Conservation (phyloP, 768 basidiomycete genomes). For the Tulasnella sp. region DNA sequence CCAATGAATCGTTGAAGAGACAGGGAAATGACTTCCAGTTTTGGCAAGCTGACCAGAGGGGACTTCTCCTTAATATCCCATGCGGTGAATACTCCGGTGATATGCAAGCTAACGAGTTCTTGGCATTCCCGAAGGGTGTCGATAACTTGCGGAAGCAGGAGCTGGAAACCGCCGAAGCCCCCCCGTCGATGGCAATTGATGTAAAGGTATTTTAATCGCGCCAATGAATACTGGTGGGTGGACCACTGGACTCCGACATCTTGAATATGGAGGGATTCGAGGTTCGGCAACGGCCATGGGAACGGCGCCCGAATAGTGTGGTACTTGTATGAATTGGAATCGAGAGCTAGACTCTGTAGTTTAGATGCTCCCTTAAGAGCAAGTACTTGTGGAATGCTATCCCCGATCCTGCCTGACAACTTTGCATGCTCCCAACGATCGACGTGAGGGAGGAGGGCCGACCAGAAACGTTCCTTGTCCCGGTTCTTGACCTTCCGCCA, state of each 20-base stretch:
- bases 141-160: background rate
- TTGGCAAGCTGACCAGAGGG: background rate
- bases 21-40: background rate
- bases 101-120: background rate
- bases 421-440: background rate
- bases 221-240: background rate
- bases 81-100: background rate
- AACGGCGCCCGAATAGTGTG: background rate
- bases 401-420: background rate
- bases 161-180: no score
- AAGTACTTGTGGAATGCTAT: background rate
- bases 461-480: background rate
- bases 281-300: background rate
- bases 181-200: no score
- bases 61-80: background rate
- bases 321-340: no score
- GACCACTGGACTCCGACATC: background rate
- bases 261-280: background rate
- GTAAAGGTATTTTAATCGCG: background rate
- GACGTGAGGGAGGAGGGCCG: background rate
- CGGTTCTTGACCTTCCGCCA: background rate
- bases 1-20: background rate
- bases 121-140: background rate
- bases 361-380: background rate
- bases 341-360: background rate